phyloP scores from a whole-genome alignment of 768 basidiomycete genomes.

The Tylopilus sp. region DNA sequence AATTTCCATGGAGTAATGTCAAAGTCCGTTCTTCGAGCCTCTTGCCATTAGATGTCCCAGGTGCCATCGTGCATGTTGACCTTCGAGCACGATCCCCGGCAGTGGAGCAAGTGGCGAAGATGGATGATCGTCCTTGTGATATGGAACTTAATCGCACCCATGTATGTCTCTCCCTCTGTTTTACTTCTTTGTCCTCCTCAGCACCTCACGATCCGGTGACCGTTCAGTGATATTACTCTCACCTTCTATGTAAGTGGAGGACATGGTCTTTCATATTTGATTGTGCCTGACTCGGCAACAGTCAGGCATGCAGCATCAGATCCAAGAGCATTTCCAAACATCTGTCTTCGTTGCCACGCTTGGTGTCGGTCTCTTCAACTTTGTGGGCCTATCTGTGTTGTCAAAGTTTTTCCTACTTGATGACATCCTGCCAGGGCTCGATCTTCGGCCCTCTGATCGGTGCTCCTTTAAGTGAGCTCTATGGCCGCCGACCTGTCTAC shows the following conservation, averaged over 20 bases:
- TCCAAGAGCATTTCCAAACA: slow-evolving; percentile 20
- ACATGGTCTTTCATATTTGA: background rate
- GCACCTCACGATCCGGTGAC: slow-evolving; percentile 1
- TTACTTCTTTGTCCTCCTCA: background rate
- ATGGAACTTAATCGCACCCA: slow-evolving; percentile 25
- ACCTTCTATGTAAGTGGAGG: slow-evolving; percentile 24
- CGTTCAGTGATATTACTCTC: slow-evolving; percentile 18
- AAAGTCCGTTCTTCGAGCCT: too few relatives aligned
- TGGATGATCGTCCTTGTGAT: slow-evolving; percentile 24
- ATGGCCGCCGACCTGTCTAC: slow-evolving; percentile 22
- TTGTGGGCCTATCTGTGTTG: slow-evolving; percentile 5
- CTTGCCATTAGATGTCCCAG: slow-evolving; percentile 15
- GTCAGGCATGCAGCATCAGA: slow-evolving; percentile 27
- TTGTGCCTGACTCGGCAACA: slow-evolving; percentile 3
- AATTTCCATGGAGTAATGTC: background rate
- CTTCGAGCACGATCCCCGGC: slow-evolving; percentile 22
- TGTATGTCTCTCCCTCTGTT: slow-evolving; percentile 12
- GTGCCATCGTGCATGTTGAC: slow-evolving; percentile 13
- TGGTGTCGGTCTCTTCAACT: slow-evolving; percentile 14
- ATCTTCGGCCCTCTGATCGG: slow-evolving; percentile 22
- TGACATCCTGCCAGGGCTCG: slow-evolving; percentile 5
- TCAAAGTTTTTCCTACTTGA: background rate
- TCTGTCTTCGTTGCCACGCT: too few relatives aligned
- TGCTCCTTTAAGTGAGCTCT: slow-evolving; percentile 22
- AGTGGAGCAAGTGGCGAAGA: slow-evolving; percentile 10